Conservation (phyloP, 306 rosid genomes). For the Myrica gale region DNA sequence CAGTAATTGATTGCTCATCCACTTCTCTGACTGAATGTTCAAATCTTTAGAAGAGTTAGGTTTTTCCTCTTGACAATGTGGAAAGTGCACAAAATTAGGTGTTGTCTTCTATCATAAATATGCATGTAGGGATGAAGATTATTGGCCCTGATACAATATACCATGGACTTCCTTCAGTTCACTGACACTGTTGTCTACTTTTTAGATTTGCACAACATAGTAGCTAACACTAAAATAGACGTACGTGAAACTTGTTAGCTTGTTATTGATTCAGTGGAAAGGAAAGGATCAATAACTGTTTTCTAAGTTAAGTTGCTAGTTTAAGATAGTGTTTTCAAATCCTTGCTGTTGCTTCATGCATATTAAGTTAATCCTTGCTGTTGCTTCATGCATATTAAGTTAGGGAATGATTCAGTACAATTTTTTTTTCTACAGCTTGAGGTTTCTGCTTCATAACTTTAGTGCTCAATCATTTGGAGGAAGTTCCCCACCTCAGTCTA, state of each 20-base stretch:
- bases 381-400: constrained; percentile 1
- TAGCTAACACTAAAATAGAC: not conserved
- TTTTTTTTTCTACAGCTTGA: constrained; percentile 56
- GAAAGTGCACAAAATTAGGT: not conserved
- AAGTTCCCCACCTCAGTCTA: constrained; percentile 33
- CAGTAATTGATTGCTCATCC: not conserved
- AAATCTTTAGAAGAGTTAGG: not conserved
- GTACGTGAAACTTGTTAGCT: not conserved
- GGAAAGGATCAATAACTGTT: not conserved
- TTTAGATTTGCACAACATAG: not conserved
- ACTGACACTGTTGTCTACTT: not conserved
- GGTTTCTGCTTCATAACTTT: constrained; percentile 65
- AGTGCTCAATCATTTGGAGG: constrained; percentile 46
- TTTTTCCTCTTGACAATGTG: not conserved
- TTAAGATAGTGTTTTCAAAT: not conserved
- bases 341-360: not conserved
- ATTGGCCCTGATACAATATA: not conserved
- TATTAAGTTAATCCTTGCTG: not conserved
- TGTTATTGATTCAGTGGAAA: not conserved
- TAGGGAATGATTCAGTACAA: constrained; percentile 21
- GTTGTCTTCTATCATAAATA: not conserved
- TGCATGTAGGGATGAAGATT: not conserved
- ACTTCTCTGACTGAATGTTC: not conserved
- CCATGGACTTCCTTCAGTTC: not conserved
- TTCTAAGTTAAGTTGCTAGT: not conserved